Evolutionary conservation across 352 stramenopile species (phyloP).

Genomic region (Globisporangium polare): DNA sequence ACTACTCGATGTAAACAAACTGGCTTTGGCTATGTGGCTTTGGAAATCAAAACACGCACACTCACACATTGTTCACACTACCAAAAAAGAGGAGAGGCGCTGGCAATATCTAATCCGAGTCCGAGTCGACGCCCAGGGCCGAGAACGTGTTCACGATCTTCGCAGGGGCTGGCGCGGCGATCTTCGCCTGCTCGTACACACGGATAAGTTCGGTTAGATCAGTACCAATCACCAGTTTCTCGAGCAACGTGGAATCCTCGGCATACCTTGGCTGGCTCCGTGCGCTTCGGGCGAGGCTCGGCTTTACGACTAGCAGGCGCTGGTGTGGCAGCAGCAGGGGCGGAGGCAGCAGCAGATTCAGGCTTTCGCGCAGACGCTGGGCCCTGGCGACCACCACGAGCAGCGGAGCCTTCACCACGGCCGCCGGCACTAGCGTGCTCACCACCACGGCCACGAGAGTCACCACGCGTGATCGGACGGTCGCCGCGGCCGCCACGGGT

Average conservation of each 20-base stretch:
- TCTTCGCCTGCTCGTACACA: conserved; percentile 26
- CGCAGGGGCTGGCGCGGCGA: conserved; percentile 38
- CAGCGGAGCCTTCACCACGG: conserved; percentile 23
- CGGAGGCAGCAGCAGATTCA: conserved; percentile 8
- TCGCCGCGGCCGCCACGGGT: conserved; percentile 35
- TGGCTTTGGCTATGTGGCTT: conserved; percentile 6
- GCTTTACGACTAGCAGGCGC: conserved; percentile 29
- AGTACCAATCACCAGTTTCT: not conserved
- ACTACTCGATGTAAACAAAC: conserved; percentile 5
- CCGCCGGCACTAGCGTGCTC: conserved; percentile 21
- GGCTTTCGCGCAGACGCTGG: conserved; percentile 11
- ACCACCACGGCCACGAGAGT: conserved; percentile 30
- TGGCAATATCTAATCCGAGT: conserved; percentile 57
- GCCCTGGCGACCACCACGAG: conserved; percentile 19
- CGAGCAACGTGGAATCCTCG: not conserved
- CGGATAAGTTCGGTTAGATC: not conserved
- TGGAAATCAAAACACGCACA: conserved; percentile 4
- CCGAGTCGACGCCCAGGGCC: conserved; percentile 47
- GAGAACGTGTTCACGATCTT: conserved; percentile 71
- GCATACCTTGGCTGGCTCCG: conserved; percentile 37
- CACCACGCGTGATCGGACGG: conserved; percentile 14
- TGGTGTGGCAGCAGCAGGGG: conserved; percentile 5
- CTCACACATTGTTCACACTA: conserved; percentile 1
- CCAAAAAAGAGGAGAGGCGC: not conserved
- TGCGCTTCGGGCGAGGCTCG: conserved; percentile 46